A percentile compares a stretch with the other conserved stretches of the same genome.
Evolutionary conservation across 2,329 filamentous ascomycete species (phyloP).

Genomic region (Claviceps arundinis): DNA sequence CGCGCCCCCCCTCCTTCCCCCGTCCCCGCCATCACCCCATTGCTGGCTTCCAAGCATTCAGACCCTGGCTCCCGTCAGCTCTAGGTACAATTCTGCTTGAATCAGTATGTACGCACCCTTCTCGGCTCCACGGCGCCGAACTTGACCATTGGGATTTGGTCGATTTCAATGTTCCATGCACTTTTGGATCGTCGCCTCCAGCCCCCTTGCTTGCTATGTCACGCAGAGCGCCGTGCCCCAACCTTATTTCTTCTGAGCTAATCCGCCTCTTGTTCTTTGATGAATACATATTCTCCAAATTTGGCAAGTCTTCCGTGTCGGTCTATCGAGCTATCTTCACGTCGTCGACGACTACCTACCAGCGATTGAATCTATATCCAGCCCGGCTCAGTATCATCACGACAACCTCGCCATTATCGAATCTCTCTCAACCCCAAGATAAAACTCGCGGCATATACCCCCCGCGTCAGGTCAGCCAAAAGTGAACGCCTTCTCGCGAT

Average conservation of each 20-base stretch:
- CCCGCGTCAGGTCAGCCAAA: neutral
- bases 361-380: no score
- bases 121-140: conserved; percentile 19
- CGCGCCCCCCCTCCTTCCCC: neutral
- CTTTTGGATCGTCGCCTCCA: conserved; percentile 5
- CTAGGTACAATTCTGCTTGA: neutral
- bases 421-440: no score
- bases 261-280: conserved; percentile 4
- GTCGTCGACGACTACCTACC: neutral
- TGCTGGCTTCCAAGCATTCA: neutral
- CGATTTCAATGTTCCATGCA: neutral
- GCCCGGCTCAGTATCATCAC: neutral
- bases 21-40: neutral
- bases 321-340: neutral
- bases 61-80: neutral
- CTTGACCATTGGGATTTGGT: conserved; percentile 15
- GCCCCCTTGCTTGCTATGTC: conserved; percentile 13
- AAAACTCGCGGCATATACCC: neutral
- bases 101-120: conserved; percentile 10
- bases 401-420: neutral
- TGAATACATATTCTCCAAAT: neutral
- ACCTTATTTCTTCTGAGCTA: conserved; percentile 8
- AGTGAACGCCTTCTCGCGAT: neutral
- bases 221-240: conserved; percentile 8
- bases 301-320: neutral